phyloP scores from a whole-genome alignment of 768 basidiomycete genomes.

The Boletus pseudo-olivaceus region DNA sequence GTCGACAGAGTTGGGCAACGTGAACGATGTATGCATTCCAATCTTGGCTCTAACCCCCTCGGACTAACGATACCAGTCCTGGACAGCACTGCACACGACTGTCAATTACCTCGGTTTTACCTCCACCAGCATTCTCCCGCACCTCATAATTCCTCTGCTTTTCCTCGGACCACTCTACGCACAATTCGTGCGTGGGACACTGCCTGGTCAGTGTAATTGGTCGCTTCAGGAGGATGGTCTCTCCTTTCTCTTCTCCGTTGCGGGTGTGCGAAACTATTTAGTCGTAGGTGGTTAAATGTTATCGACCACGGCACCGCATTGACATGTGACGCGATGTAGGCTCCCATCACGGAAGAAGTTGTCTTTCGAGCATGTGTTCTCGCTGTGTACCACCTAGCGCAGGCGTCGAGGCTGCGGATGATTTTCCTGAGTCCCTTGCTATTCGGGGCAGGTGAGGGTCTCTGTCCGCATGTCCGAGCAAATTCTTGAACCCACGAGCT shows the following conservation, averaged over 20 bases:
- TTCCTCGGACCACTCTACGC: constrained; percentile 78
- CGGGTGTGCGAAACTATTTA: constrained; percentile 70
- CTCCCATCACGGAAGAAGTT: constrained; percentile 88
- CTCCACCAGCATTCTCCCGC: constrained; percentile 38
- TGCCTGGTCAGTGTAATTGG: constrained; percentile 59
- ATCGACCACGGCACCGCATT: background rate
- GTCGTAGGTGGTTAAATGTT: constrained; percentile 32
- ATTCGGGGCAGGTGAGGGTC: constrained; percentile 77
- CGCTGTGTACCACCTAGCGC: constrained; percentile 65
- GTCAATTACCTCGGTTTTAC: constrained; percentile 41
- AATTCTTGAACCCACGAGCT: constrained; percentile 1
- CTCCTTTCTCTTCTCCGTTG: constrained; percentile 44
- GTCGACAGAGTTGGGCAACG: constrained; percentile 23
- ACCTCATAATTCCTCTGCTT: constrained; percentile 67
- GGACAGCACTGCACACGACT: constrained; percentile 29
- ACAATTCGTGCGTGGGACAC: constrained; percentile 37
- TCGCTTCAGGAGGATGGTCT: constrained; percentile 38
- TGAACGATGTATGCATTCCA: constrained; percentile 10
- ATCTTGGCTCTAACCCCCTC: background rate
- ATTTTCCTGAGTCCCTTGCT: constrained; percentile 79
- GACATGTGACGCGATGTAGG: constrained; percentile 41
- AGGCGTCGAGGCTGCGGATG: constrained; percentile 51
- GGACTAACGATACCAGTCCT: constrained; percentile 13
- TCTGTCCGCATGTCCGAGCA: background rate
- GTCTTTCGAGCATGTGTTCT: constrained; percentile 87